Conservation (phyloP, 2,329 filamentous ascomycete species). For the Aspergillus sp. region DNA sequence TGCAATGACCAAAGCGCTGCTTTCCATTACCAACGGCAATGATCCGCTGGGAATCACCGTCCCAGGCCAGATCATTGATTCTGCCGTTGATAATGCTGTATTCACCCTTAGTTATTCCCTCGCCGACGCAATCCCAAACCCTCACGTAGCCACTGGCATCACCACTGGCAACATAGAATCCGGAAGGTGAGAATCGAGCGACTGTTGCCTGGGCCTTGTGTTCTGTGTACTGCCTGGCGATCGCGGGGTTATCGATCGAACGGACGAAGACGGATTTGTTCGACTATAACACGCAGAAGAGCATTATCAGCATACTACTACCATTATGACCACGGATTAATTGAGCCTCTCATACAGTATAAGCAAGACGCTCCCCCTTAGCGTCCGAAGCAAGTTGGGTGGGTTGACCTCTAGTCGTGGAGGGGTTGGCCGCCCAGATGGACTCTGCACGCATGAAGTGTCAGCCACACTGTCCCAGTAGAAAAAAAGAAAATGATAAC, state of each 20-base stretch:
- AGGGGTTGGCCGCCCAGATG: constrained; percentile 79
- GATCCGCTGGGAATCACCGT: constrained; percentile 90
- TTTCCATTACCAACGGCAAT: constrained; percentile 94
- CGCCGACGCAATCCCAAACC: constrained; percentile 83
- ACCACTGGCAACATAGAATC: constrained; percentile 89
- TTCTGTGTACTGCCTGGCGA: constrained; percentile 81
- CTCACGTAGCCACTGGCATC: constrained; percentile 76
- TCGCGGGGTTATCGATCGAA: constrained; percentile 79
- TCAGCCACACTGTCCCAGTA: constrained; percentile 8
- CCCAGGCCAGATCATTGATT: constrained; percentile 96
- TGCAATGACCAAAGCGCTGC: constrained; percentile 86
- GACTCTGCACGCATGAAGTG: constrained; percentile 40
- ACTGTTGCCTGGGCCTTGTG: constrained; percentile 86
- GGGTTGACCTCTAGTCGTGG: constrained; percentile 74
- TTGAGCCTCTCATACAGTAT: constrained; percentile 57
- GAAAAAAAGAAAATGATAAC: background rate
- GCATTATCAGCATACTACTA: background rate
- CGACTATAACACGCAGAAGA: constrained; percentile 47
- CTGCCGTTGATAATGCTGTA: constrained; percentile 90
- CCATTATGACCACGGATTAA: background rate
- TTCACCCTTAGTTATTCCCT: constrained; percentile 85
- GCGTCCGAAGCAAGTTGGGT: constrained; percentile 81
- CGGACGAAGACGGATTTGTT: constrained; percentile 96
- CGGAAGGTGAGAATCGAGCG: constrained; percentile 85
- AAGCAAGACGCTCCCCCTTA: constrained; percentile 86